These are phyloP conservation scores for Seminavis robusta DNA, from an alignment of 108 stramenopile species.

Conservation along the genomic window DNA sequence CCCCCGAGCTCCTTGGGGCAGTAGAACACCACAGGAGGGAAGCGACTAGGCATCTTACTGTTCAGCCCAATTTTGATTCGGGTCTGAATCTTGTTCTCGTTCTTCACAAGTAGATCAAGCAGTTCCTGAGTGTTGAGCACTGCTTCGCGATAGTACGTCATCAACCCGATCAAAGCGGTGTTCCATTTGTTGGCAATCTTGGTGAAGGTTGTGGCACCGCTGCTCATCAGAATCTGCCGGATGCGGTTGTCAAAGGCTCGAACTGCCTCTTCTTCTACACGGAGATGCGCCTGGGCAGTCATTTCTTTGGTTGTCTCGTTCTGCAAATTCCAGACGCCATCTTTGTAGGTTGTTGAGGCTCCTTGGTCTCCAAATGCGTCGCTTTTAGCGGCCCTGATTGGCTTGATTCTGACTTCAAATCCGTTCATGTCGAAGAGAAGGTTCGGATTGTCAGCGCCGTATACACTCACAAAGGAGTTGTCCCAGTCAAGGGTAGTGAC, in stretches of 20 bases:
- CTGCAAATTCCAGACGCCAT: conserved; percentile 99
- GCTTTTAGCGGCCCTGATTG: conserved; percentile 37
- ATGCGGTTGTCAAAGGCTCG: conserved; percentile 97
- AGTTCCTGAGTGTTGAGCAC: conserved; percentile 98
- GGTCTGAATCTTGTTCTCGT: conserved; percentile 99
- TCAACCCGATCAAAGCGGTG: conserved; percentile 93
- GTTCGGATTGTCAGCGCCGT: conserved; percentile 99
- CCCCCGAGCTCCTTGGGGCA: conserved; percentile 99
- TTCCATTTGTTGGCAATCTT: conserved; percentile 99
- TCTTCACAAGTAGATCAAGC: conserved; percentile 96
- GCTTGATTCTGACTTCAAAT: conserved; percentile 97
- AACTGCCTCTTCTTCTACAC: conserved; percentile 93
- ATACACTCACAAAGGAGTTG: conserved; percentile 96
- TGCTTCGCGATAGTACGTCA: conserved; percentile 99
- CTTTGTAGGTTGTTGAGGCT: conserved; percentile 74
- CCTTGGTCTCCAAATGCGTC: not conserved
- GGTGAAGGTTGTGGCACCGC: conserved; percentile 97
- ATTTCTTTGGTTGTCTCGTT: conserved; percentile 99
- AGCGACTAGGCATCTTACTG: conserved; percentile 97
- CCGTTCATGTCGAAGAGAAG: conserved; percentile 98
- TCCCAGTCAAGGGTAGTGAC: conserved; percentile 98
- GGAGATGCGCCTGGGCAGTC: conserved; percentile 95
- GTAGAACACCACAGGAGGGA: conserved; percentile 90
- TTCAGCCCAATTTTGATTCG: conserved; percentile 99
- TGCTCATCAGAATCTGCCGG: conserved; percentile 98